phyloP scores from a whole-genome alignment of 2,329 filamentous ascomycete species.

The Aspergillus spinulosporus region DNA sequence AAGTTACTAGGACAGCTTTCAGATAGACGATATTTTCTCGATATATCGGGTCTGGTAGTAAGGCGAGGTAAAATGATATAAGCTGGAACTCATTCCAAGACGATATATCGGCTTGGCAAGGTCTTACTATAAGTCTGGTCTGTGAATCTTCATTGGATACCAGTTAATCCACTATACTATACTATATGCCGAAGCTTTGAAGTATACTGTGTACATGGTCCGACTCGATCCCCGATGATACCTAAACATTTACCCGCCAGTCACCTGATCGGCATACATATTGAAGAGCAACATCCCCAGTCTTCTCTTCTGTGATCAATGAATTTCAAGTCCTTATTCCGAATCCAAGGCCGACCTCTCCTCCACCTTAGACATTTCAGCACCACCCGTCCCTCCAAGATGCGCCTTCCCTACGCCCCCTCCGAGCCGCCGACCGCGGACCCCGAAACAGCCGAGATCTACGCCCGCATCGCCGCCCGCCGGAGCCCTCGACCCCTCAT shows the following conservation, averaged over 20 bases:
- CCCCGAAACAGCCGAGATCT: conserved; percentile 49
- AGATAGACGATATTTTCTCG: too few relatives aligned
- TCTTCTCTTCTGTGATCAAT: not conserved
- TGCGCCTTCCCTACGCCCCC: conserved; percentile 42
- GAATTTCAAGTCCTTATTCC: not conserved
- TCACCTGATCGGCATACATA: conserved; percentile 3
- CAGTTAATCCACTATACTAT: too few relatives aligned
- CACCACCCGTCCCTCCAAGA: conserved; percentile 15
- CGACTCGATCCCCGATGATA: too few relatives aligned
- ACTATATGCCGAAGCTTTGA: too few relatives aligned
- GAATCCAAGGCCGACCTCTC: not conserved
- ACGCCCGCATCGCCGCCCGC: conserved; percentile 65
- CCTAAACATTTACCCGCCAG: conserved; percentile 17
- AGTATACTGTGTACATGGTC: too few relatives aligned
- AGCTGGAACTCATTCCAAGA: too few relatives aligned
- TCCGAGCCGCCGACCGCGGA: conserved; percentile 24
- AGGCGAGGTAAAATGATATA: too few relatives aligned
- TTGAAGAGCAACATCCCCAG: not conserved
- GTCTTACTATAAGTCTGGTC: too few relatives aligned
- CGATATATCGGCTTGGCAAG: too few relatives aligned
- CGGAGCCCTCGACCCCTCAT: conserved; percentile 70
- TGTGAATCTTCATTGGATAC: too few relatives aligned
- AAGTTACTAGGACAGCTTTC: too few relatives aligned
- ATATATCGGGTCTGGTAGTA: too few relatives aligned
- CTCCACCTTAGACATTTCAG: not conserved